phyloP scores from a whole-genome alignment of 768 basidiomycete genomes.

The Dioszegia crocea region DNA sequence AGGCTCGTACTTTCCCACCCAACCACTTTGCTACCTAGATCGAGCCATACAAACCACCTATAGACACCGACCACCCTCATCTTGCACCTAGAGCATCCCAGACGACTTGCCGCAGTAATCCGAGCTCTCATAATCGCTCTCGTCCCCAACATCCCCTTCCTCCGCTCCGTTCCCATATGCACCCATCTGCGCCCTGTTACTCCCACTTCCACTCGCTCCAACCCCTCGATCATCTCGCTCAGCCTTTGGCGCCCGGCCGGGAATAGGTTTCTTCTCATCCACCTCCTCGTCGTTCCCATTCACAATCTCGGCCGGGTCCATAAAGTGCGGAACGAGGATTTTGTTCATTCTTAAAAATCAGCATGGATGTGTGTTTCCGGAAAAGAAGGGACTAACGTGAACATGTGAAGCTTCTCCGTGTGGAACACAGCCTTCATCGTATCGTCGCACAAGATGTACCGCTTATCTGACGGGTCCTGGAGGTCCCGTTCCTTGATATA shows the following conservation, averaged over 20 bases:
- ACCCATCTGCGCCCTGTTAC: background rate
- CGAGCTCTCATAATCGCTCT: conserved; percentile 1
- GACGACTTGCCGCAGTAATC: background rate
- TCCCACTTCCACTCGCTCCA: background rate
- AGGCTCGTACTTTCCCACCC: no score
- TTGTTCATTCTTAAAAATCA: conserved; percentile 71
- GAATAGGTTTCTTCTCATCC: conserved; percentile 3
- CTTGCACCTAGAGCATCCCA: background rate
- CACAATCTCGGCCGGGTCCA: conserved; percentile 38
- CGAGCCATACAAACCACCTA: no score
- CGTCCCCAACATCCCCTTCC: background rate
- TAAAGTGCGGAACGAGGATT: conserved; percentile 62
- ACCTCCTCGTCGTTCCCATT: conserved; percentile 11
- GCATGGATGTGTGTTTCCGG: background rate
- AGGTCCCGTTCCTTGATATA: conserved; percentile 76
- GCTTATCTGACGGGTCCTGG: conserved; percentile 78
- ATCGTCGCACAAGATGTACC: conserved; percentile 79
- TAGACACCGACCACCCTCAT: background rate
- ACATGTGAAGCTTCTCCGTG: conserved; percentile 77
- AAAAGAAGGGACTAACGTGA: conserved; percentile 49
- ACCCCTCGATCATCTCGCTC: background rate
- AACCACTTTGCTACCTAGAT: background rate
- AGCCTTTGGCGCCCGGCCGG: background rate
- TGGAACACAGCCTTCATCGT: conserved; percentile 69
- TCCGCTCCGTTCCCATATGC: background rate